A percentile compares a stretch with the other conserved stretches of the same genome.
These are phyloP conservation scores for Lachnellula cervina DNA, from an alignment of 2,329 filamentous ascomycete genomes.

Conservation along the genomic window DNA sequence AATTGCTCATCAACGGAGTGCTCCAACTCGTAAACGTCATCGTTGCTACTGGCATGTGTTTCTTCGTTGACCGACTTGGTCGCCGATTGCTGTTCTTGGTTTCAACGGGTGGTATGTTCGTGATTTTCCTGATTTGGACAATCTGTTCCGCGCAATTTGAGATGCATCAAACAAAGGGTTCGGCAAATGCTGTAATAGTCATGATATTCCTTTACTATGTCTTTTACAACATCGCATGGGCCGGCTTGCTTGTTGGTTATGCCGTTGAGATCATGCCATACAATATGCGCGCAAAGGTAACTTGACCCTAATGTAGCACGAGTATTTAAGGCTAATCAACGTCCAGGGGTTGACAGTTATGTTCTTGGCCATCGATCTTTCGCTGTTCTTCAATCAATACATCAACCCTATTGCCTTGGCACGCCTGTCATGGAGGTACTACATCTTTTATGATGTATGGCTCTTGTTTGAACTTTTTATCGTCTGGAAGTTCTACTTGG, in stretches of 20 bases:
- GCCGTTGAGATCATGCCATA: constrained; percentile 27
- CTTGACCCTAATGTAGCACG: neutral
- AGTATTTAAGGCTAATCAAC: neutral
- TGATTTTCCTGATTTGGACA: constrained; percentile 30
- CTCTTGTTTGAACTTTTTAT: constrained; percentile 23
- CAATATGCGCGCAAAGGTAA: constrained; percentile 29
- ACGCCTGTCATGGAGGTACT: constrained; percentile 37
- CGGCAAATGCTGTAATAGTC: constrained; percentile 31
- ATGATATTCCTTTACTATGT: constrained; percentile 47
- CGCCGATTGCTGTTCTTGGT: constrained; percentile 24
- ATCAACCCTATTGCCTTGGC: constrained; percentile 38
- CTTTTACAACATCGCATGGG: constrained; percentile 36
- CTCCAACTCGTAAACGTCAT: constrained; percentile 21
- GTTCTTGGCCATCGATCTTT: constrained; percentile 37
- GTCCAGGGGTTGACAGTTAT: constrained; percentile 33
- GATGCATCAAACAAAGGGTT: constrained; percentile 12
- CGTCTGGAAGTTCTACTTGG: constrained; percentile 31
- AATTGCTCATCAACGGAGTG: constrained; percentile 35
- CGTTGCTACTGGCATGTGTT: constrained; percentile 25
- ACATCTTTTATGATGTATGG: constrained; percentile 36
- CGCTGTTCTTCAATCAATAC: constrained; percentile 38
- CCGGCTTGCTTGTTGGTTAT: constrained; percentile 24
- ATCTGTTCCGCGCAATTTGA: constrained; percentile 20
- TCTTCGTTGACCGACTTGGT: constrained; percentile 30
- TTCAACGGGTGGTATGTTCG: constrained; percentile 25